Evolutionary conservation across 2,329 filamentous ascomycete species (phyloP), one percentile per base, ranked within the genome.

Genomic region (Thelonectria olida): DNA sequence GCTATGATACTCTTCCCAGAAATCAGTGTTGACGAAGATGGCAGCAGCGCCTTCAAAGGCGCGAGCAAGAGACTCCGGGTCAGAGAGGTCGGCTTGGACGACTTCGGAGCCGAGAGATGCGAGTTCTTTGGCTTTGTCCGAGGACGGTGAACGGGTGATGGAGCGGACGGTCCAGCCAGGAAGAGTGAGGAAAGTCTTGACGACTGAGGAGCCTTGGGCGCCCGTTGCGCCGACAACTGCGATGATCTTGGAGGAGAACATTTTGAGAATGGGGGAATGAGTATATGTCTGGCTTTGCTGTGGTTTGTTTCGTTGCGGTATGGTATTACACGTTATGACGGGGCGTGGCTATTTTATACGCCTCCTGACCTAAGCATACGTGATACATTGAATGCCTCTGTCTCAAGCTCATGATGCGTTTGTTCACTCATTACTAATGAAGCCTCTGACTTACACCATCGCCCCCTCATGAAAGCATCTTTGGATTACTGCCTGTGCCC

Each of bases 21-120:
- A 87, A 60, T 86, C 79, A 0, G 84, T 86, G 42, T 84, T 81
- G 66, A 76, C 74, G 69, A 86, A 87, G 60, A 87, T 82, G 48
- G 79, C 71, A 56, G 80, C 75, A 3, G 79, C 81, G 3, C 76
- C 79, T 4, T 67, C 19, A 56, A 84, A 84, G 1, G 79, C 81
- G 0, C 65, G 42, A 28, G 74, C 62, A 9, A 85, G 73, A 9
- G 76, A 76, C 0, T 68, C 67, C 2, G 71, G 60, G 42, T 83
- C 75, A 38, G 80, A 74, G 44, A 84, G 71, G 38, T 85, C 76
- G 10, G 80, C 83, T 53, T 72, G 60, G 25, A 84, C 76, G 9
- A 84, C 68, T 61, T 85, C 67, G 3, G 72, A 78, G 3, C 82
- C 82, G 4, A 74, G 70, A 0, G 61, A 64, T 9, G 75, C 72